A percentile compares a stretch with the other conserved stretches of the same genome.
Evolutionary conservation across 768 basidiomycete genomes (phyloP).

Genomic region (Mycena leptocephala): DNA sequence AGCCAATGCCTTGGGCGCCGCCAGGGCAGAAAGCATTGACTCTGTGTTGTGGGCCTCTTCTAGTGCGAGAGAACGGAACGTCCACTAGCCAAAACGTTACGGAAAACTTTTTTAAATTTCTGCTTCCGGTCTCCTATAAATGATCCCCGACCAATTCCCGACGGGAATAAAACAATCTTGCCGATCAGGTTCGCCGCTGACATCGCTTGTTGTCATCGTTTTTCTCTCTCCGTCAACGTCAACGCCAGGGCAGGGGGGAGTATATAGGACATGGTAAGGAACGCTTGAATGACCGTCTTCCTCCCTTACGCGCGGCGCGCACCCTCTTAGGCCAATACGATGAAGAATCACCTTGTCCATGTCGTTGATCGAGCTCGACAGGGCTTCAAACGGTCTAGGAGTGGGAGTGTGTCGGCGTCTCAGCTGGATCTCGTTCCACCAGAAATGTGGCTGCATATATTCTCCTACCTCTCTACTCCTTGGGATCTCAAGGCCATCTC

Average conservation of each 20-base stretch:
- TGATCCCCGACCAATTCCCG: too few species aligned
- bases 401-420: conserved; percentile 10
- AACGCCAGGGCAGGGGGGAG: not conserved
- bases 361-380: conserved; percentile 36
- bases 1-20: too few species aligned
- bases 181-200: conserved; percentile 3
- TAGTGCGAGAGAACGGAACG: too few species aligned
- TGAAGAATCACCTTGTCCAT: conserved; percentile 37
- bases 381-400: conserved; percentile 36
- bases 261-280: conserved; percentile 7
- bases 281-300: not conserved
- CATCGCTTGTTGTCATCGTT: conserved; percentile 17
- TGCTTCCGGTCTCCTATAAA: not conserved
- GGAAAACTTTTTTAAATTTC: too few species aligned
- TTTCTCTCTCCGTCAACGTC: not conserved
- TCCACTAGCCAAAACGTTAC: too few species aligned
- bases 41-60: too few species aligned
- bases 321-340: too few species aligned
- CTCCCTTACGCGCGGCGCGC: not conserved
- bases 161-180: too few species aligned
- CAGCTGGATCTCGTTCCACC: conserved; percentile 23
- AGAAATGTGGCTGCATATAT: conserved; percentile 32
- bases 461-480: conserved; percentile 24
- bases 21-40: too few species aligned
- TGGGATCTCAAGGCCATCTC: conserved; percentile 23